Conservation (phyloP, 306 rosid genomes). For the Pachyrhizus erosus region DNA sequence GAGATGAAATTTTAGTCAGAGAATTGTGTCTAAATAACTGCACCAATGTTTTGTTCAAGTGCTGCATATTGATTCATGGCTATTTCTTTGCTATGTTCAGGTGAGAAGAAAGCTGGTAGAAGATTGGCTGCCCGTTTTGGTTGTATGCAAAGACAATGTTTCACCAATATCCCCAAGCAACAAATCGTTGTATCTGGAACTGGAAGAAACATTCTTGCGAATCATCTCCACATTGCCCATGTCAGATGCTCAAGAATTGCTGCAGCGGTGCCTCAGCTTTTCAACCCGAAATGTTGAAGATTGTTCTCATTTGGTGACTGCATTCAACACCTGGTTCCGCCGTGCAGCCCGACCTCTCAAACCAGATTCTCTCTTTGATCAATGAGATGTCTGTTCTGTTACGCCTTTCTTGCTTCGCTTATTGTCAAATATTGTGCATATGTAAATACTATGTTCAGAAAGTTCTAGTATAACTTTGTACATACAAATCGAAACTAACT, state of each 20-base stretch:
- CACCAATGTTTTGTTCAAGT: background rate
- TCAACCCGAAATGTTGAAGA: constrained; percentile 86
- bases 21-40: background rate
- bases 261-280: constrained; percentile 89
- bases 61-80: background rate
- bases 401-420: constrained; percentile 21
- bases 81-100: constrained; percentile 49
- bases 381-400: background rate
- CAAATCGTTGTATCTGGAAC: constrained; percentile 69
- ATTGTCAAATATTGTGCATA: constrained; percentile 53
- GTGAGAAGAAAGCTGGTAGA: constrained; percentile 88
- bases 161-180: constrained; percentile 72
- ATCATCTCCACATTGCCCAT: constrained; percentile 90
- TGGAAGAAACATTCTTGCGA: constrained; percentile 82
- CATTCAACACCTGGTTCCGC: constrained; percentile 95
- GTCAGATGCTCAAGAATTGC: constrained; percentile 85
- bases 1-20: no score
- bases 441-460: constrained; percentile 35
- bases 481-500: constrained; percentile 26
- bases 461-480: constrained; percentile 38
- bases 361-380: constrained; percentile 42
- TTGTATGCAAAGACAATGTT: constrained; percentile 79
- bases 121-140: constrained; percentile 92
- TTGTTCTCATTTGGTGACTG: constrained; percentile 82
- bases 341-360: constrained; percentile 67